A percentile compares a stretch with the other conserved stretches of the same genome.
phyloP scores from a whole-genome alignment of 75 land plant species.

The Larix kaempferi region DNA sequence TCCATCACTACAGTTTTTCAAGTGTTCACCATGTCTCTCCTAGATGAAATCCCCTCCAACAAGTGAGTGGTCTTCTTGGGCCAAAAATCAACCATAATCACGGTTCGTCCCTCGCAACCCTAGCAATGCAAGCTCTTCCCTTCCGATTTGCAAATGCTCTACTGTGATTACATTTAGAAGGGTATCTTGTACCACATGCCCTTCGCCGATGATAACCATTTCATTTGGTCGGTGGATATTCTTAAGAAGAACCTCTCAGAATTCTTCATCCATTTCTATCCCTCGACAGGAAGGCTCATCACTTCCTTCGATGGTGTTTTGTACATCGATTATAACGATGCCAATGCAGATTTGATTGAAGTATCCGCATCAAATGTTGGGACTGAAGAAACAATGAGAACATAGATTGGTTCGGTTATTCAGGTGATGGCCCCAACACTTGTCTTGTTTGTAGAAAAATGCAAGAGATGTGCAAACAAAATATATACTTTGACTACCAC shows the following conservation, averaged over 20 bases:
- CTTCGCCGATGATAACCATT: constrained; percentile 6
- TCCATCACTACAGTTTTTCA: too few species aligned
- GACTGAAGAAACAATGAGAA: not conserved
- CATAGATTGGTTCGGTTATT: constrained; percentile 21
- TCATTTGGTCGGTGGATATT: constrained; percentile 4
- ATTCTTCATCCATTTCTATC: constrained; percentile 3
- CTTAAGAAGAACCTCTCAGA: constrained; percentile 20
- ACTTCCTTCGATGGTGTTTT: not conserved
- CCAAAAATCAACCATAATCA: too few species aligned
- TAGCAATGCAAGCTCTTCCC: constrained; percentile 35
- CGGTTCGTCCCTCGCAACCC: too few species aligned
- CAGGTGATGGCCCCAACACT: not conserved
- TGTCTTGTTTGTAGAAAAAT: not conserved
- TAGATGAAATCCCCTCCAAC: too few species aligned
- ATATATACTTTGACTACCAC: not conserved
- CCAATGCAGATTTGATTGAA: constrained; percentile 1
- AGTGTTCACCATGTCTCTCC: too few species aligned
- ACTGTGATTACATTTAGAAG: constrained; percentile 66
- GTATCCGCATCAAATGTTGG: not conserved
- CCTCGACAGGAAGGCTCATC: not conserved
- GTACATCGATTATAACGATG: constrained; percentile 4
- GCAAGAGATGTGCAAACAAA: not conserved
- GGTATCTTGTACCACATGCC: constrained; percentile 37
- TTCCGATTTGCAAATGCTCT: constrained; percentile 66
- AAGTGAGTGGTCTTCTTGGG: too few species aligned